Evolutionary conservation across 768 basidiomycete species (phyloP).

Genomic region (Megacollybia marginata): DNA sequence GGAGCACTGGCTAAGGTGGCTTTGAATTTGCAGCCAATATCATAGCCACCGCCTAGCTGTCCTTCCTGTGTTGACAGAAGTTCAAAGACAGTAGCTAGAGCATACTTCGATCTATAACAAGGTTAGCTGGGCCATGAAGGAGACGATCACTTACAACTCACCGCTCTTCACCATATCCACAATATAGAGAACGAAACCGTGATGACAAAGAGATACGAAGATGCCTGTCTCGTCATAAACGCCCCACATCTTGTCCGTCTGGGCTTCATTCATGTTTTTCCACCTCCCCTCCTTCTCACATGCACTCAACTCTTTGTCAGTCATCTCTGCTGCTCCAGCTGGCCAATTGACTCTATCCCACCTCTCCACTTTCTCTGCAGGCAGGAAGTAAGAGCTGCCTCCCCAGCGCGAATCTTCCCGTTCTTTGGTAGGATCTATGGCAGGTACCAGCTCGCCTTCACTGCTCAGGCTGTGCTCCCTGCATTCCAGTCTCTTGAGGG

Average conservation of each 20-base stretch:
- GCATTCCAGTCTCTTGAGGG: constrained; percentile 1
- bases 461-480: neutral
- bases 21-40: constrained; percentile 15
- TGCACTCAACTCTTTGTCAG: neutral
- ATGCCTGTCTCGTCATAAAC: neutral
- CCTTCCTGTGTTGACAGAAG: constrained; percentile 4
- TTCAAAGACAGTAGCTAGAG: constrained; percentile 7
- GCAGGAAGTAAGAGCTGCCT: constrained; percentile 3
- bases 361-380: constrained; percentile 2
- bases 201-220: neutral
- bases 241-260: neutral
- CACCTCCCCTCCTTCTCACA: constrained; percentile 7
- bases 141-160: no score
- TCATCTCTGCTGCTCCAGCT: neutral
- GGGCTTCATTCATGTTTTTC: constrained; percentile 5
- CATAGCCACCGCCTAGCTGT: constrained; percentile 9
- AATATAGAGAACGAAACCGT: neutral
- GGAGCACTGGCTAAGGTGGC: constrained; percentile 7
- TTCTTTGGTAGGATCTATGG: neutral
- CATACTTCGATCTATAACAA: no score
- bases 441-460: neutral
- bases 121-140: no score
- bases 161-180: neutral
- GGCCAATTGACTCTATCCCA: neutral
- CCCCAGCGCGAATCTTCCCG: neutral